A percentile compares a stretch with the other conserved stretches of the same genome.
Conservation (phyloP, 2,329 filamentous ascomycete species). For the Colletotrichum cuscutae region DNA sequence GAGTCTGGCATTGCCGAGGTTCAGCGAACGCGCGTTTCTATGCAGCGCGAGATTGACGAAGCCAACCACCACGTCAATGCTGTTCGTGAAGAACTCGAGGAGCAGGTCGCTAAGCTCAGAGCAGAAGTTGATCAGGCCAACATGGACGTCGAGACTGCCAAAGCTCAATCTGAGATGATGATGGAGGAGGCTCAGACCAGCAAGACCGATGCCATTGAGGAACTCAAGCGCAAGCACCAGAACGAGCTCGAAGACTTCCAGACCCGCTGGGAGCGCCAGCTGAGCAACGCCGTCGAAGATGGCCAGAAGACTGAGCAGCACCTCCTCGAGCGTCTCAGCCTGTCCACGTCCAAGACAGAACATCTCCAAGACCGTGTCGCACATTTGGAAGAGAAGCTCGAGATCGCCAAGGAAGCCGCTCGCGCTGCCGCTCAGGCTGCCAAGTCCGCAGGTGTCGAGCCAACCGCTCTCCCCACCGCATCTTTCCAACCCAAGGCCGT, state of each 20-base stretch:
- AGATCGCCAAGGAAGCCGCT: constrained; percentile 89
- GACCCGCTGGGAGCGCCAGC: constrained; percentile 77
- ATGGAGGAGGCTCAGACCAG: constrained; percentile 82
- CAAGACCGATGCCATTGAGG: constrained; percentile 66
- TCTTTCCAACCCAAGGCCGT: constrained; percentile 45
- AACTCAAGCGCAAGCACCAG: constrained; percentile 68
- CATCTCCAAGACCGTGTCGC: constrained; percentile 87
- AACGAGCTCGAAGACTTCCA: constrained; percentile 80
- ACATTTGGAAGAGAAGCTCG: constrained; percentile 89
- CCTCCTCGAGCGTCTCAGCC: constrained; percentile 80
- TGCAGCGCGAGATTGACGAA: constrained; percentile 84
- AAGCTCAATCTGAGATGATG: constrained; percentile 84
- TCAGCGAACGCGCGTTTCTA: constrained; percentile 79
- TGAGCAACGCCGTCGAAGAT: constrained; percentile 82
- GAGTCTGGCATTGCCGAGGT: constrained; percentile 84
- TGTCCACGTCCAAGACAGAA: constrained; percentile 86
- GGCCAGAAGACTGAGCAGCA: constrained; percentile 82
- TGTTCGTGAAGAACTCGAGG: constrained; percentile 83
- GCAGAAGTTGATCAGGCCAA: constrained; percentile 80
- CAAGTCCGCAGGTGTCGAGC: constrained; percentile 62
- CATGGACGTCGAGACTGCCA: constrained; percentile 83
- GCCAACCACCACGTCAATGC: constrained; percentile 89
- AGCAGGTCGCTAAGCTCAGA: constrained; percentile 78
- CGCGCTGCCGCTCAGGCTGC: constrained; percentile 83
- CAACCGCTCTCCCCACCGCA: constrained; percentile 40